Evolutionary conservation across 148 eudicot genomes (phyloP), one percentile per base, ranked within the genome.

Genomic region (Heliosperma pusillum): DNA sequence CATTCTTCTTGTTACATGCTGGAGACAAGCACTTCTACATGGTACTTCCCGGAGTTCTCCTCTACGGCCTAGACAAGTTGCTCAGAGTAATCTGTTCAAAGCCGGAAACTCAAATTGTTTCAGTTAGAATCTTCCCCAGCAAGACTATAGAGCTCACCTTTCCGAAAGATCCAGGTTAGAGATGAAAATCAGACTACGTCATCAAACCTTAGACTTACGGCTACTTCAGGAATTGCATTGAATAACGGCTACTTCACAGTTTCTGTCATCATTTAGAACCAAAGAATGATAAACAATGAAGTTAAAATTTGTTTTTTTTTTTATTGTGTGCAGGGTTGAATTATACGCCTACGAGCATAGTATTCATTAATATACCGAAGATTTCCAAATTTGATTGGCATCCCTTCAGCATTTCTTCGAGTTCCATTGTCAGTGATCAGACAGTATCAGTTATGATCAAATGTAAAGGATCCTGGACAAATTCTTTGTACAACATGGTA

Each of bases 331-430:
- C 90, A 93, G 98, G 79, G 45, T 45, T 91, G 79, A 86, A 67
- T 68, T 93, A 89, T 66, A 65, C 83, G 26, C 98, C 97, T 40
- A 86, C 97, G 21, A 91, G 98, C 70, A 80, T 88, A 76, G 79
- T 93, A 30, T 93, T 88, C 77, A 36, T 93, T 58, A 93, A 93
- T 72, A 82, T 93, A 81, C 98, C 93, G 0, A 80, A 79, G 74
- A 85, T 93, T 74, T 93, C 98, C 25, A 85, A 83, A 73, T 81
- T 88, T 52, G 87, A 93, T 71, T 91, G 98, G 98, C 98, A 93
- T 71, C 85, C 97, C 7, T 93, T 91, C 65, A 91, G 86, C 74
- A 71, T 93, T 73, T 76, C 93, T 47, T 93, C 98, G 21, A 88
- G 95, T 82, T 88, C 90, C 10, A 69, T 58, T 15, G 76, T 78